Base-by-base conservation (phyloP, 1,139 yeast genomes). In the Hansenula anomala region DNA sequence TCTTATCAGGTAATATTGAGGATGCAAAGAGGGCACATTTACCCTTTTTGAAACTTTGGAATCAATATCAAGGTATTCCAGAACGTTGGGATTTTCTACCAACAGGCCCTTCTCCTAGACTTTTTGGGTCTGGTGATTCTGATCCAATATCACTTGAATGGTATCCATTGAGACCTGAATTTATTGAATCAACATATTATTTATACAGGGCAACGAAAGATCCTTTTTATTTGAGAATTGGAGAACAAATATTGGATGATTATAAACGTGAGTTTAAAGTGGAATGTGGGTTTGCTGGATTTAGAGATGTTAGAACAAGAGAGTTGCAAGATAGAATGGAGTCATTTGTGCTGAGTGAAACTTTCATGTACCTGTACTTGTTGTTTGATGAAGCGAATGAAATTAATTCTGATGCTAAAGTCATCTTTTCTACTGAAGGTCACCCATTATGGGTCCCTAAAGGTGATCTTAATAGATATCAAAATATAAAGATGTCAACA, bases 161-260 rank as follows among this genome's bases (percentile, higher is more conserved):
- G 96, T 90, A 88, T 54, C 96, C 96, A 1, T 66, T 90, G 38
- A 64, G 97, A 40, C 97, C 97, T 0, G 97, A 90, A 54, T 87
- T 89, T 51, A 71, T 87, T 29, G 97, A 90, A 56, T 84, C 95
- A 0, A 87, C 95, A 0, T 90, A 88, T 59, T 82, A 82, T 54
- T 63, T 90, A 16, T 89, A 84, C 54, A 67, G 85, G 36, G 96
- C 96, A 1, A 90, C 97, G 0, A 72, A 68, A 44, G 97, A 90
- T 56, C 96, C 96, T 2, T 71, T 88, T 59, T 89, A 81, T 56
- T 61, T 89, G 20, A 78, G 82, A 41, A 75, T 88, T 23, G 97
- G 96, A 1, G 75, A 75, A 40, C 66, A 78, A 19, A 66, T 86
- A 2, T 59, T 90, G 44, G 53, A 70, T 5, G 76, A 80, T 40